phyloP scores from a whole-genome alignment of 2,329 filamentous ascomycete genomes.

The Monosporascus sp. region DNA sequence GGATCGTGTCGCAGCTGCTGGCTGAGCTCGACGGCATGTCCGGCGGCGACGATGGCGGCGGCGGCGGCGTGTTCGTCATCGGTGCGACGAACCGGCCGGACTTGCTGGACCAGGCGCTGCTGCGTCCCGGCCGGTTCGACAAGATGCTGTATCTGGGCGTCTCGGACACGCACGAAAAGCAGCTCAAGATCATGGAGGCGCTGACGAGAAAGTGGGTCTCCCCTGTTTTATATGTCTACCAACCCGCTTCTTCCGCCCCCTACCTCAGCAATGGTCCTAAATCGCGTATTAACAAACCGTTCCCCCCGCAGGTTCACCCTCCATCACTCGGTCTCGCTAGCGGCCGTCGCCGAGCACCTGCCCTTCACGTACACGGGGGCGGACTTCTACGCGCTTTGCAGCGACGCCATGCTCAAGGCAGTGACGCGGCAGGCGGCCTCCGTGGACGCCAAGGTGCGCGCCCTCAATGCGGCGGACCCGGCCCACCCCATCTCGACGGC shows the following conservation, averaged over 20 bases:
- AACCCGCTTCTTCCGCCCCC: neutral
- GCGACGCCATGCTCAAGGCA: constrained; percentile 97
- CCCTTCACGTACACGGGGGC: constrained; percentile 97
- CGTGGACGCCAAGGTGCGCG: constrained; percentile 77
- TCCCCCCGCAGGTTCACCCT: constrained; percentile 66
- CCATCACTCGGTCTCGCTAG: constrained; percentile 70
- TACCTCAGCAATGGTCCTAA: neutral
- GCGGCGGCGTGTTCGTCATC: constrained; percentile 91
- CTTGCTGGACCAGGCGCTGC: constrained; percentile 80
- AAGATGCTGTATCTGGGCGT: constrained; percentile 98
- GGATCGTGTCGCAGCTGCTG: constrained; percentile 90
- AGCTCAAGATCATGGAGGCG: constrained; percentile 88
- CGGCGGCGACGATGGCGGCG: constrained; percentile 72
- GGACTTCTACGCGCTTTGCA: constrained; percentile 94
- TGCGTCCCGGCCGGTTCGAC: constrained; percentile 89
- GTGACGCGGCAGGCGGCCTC: constrained; percentile 82
- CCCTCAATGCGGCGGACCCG: constrained; percentile 51
- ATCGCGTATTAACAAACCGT: constrained; percentile 2
- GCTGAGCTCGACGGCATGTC: constrained; percentile 98
- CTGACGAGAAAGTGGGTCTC: constrained; percentile 79
- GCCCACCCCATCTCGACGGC: constrained; percentile 67
- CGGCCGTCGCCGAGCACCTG: constrained; percentile 66
- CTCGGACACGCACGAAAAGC: constrained; percentile 94
- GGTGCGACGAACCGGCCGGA: constrained; percentile 94
- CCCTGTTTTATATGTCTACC: constrained; percentile 1